These are phyloP conservation scores for Ogataea glucozyma DNA, from an alignment of 805 yeast genomes.

Conservation along the genomic window DNA sequence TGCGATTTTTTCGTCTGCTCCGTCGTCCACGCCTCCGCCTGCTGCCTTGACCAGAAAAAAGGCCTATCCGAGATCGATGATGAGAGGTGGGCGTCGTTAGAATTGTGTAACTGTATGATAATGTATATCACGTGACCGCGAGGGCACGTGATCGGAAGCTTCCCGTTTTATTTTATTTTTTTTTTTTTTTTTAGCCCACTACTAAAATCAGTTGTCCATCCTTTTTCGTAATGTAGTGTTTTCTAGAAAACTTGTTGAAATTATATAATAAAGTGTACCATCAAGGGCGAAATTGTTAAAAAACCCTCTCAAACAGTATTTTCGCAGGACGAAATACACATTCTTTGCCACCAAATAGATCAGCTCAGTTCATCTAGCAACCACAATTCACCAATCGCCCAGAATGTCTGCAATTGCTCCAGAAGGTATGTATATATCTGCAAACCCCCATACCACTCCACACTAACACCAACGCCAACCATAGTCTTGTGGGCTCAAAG, in stretches of 20 bases:
- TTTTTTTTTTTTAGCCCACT: not conserved
- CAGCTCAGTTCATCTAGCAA: not conserved
- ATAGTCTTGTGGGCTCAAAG: constrained; percentile 96
- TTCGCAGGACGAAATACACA: not conserved
- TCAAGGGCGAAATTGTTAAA: not conserved
- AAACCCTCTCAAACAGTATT: not conserved
- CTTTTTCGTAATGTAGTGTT: not conserved
- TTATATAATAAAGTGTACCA: no score
- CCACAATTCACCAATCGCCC: not conserved
- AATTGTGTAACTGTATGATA: constrained; percentile 2
- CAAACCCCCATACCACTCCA: not conserved
- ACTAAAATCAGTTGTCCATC: not conserved
- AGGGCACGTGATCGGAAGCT: constrained; percentile 1
- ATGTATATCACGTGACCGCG: not conserved
- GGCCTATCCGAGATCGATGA: constrained; percentile 23
- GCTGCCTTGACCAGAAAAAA: constrained; percentile 20
- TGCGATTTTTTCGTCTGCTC: constrained; percentile 27
- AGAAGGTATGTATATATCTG: constrained; percentile 37
- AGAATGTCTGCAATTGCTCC: constrained; percentile 32
- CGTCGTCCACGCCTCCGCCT: constrained; percentile 26
- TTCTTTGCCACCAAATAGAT: not conserved
- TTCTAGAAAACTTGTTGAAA: constrained; percentile 7
- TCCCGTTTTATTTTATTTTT: not conserved
- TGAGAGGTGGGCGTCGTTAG: constrained; percentile 22
- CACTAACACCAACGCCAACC: not conserved